Evolutionary conservation across 1,139 yeast genomes (phyloP), one percentile per base, ranked within the genome.

Genomic region (Scheffersomyces quercinus): DNA sequence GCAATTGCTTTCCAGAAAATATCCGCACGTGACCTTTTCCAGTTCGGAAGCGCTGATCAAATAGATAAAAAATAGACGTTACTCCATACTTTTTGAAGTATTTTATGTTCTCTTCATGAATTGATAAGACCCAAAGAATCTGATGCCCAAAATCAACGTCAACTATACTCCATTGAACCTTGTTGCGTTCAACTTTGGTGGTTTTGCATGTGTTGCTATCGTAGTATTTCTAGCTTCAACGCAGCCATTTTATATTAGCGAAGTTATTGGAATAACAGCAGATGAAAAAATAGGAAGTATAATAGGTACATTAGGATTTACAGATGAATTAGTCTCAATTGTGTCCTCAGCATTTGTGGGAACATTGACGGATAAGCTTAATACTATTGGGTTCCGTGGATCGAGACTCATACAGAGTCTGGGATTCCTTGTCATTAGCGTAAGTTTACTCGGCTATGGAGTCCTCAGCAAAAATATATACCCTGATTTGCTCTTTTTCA

Each of bases 171-270:
- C 47, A 2, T 38, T 38, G 14, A 52, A 59, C 41, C 51, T 59
- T 16, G 44, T 50, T 12, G 60, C 64, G 3, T 53, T 55, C 47
- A 54, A 54, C 47, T 50, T 52, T 20, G 54, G 73, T 3, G 76
- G 73, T 42, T 80, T 82, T 54, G 73, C 75, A 29, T 71, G 82
- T 38, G 77, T 85, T 29, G 70, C 88, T 3, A 68, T 82, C 41
- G 80, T 82, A 37, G 89, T 85, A n/a, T 85, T 84, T 55, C 61
- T 84, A 40, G 73, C 83, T 29, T 75, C 88, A 5, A 79, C 88
- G 1, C 90, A 84, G 64, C 82, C 90, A 3, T 84, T 83, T 56
- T 82, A 77, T 57, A 67, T 85, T 33, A 71, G 80, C 4, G 83
- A 82, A 53, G 77, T 82, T 1, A 62, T 83, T 13, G 78, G 78